Percentiles rank a stretch among this genome's conserved stretches.
phyloP scores from a whole-genome alignment of 805 yeast genomes.

The Starmerella tilneyi region DNA sequence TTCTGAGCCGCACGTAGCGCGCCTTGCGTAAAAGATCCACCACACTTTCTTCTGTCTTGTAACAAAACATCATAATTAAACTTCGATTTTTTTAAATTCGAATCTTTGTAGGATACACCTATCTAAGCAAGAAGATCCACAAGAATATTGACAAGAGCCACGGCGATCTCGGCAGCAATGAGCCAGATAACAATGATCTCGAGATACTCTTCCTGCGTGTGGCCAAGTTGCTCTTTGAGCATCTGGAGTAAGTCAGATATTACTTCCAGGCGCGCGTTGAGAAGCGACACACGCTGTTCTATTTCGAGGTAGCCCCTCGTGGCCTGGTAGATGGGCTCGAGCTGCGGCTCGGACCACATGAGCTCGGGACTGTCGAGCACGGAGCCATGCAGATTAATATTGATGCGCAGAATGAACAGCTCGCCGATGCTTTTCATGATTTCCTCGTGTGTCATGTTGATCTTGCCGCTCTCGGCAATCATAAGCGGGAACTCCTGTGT shows the following conservation, averaged over 20 bases:
- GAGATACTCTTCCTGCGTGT: constrained; percentile 78
- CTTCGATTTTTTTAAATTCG: background rate
- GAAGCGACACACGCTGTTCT: constrained; percentile 79
- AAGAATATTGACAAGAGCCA: constrained; percentile 67
- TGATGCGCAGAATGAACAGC: constrained; percentile 61
- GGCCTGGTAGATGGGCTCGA: constrained; percentile 95
- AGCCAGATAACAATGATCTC: constrained; percentile 84
- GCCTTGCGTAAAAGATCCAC: too few relatives aligned
- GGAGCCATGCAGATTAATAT: constrained; percentile 38
- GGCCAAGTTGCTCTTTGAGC: constrained; percentile 95
- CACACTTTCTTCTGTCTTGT: too few relatives aligned
- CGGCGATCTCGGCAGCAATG: constrained; percentile 85
- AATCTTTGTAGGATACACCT: background rate
- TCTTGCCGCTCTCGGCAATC: constrained; percentile 89
- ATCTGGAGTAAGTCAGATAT: constrained; percentile 86
- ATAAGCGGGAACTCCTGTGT: constrained; percentile 96
- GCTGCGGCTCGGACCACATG: constrained; percentile 98
- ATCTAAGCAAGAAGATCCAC: constrained; percentile 29
- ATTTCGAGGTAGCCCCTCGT: constrained; percentile 92
- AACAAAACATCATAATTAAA: background rate
- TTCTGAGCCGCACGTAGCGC: too few relatives aligned
- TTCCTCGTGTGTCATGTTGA: constrained; percentile 84
- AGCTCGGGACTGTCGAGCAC: constrained; percentile 93
- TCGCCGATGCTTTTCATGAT: constrained; percentile 98
- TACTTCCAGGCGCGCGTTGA: constrained; percentile 88